Evolutionary conservation across 106 monocot genomes (phyloP).

Genomic region (Alisma plantagoaquatica): DNA sequence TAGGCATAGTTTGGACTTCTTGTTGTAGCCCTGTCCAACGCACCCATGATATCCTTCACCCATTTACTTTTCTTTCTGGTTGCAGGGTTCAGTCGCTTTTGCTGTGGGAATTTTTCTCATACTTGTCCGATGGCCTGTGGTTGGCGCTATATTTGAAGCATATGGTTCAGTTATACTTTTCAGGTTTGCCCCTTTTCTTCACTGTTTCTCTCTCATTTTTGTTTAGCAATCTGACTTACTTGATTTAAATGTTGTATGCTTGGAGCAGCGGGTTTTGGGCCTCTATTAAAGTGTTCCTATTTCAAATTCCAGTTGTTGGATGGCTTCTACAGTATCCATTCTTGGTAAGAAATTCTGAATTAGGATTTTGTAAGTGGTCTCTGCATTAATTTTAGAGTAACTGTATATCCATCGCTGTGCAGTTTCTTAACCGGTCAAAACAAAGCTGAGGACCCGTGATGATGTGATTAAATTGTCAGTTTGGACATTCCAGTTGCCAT

Average conservation of each 20-base stretch:
- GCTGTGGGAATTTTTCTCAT: slow-evolving; percentile 67
- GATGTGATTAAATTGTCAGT: no score
- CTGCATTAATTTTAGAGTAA: no score
- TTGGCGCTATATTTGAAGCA: slow-evolving; percentile 69
- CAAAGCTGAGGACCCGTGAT: no score
- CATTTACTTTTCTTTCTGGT: not conserved
- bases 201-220: not conserved
- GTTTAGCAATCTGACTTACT: not conserved
- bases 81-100: slow-evolving; percentile 76
- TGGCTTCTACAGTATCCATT: slow-evolving; percentile 60
- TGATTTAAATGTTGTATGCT: slow-evolving; percentile 1
- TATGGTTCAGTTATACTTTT: slow-evolving; percentile 71
- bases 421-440: no score
- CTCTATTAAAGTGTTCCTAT: slow-evolving; percentile 47
- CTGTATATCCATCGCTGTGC: no score
- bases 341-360: slow-evolving; percentile 36
- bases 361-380: no score
- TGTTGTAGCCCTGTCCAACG: no score
- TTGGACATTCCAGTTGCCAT: no score
- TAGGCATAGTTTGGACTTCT: no score
- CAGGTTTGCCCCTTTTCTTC: slow-evolving; percentile 31
- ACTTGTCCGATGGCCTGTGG: slow-evolving; percentile 72
- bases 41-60: no score
- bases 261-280: slow-evolving; percentile 67
- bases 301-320: slow-evolving; percentile 65